Conservation (phyloP, 495 filamentous ascomycete genomes). For the Neurospora sp. region DNA sequence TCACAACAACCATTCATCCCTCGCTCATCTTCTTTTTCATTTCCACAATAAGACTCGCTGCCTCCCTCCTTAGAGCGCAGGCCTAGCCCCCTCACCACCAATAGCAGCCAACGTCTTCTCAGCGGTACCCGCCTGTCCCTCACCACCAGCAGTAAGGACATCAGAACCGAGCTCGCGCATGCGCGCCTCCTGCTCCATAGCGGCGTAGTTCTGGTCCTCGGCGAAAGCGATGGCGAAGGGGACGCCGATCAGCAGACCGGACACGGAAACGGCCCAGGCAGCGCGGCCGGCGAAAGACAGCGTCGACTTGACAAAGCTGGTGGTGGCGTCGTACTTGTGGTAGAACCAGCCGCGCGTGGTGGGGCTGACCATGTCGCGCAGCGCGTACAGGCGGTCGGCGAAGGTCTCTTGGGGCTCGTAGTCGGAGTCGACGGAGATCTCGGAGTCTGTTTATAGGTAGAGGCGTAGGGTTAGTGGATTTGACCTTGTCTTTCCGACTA, state of each 20-base stretch:
- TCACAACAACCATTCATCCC: background rate
- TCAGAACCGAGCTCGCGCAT: conserved; percentile 67
- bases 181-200: conserved; percentile 94
- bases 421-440: conserved; percentile 50
- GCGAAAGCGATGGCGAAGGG: conserved; percentile 86
- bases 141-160: conserved; percentile 26
- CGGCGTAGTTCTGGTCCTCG: conserved; percentile 90
- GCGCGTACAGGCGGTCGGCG: conserved; percentile 69
- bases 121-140: conserved; percentile 18
- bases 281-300: conserved; percentile 67
- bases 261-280: conserved; percentile 79
- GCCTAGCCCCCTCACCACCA: conserved; percentile 19
- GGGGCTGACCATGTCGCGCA: conserved; percentile 87
- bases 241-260: conserved; percentile 78
- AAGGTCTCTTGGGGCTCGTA: conserved; percentile 51
- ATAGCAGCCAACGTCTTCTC: conserved; percentile 25
- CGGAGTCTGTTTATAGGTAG: conserved; percentile 44
- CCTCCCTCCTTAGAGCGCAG: conserved; percentile 17
- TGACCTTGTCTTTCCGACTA: background rate
- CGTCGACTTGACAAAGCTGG: conserved; percentile 46
- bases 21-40: background rate
- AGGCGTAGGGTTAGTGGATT: background rate
- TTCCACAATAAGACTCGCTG: background rate
- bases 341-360: conserved; percentile 61
- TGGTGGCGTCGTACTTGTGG: conserved; percentile 44